phyloP scores from a whole-genome alignment of 2,329 filamentous ascomycete genomes.

The Colletotrichum theobromicola region DNA sequence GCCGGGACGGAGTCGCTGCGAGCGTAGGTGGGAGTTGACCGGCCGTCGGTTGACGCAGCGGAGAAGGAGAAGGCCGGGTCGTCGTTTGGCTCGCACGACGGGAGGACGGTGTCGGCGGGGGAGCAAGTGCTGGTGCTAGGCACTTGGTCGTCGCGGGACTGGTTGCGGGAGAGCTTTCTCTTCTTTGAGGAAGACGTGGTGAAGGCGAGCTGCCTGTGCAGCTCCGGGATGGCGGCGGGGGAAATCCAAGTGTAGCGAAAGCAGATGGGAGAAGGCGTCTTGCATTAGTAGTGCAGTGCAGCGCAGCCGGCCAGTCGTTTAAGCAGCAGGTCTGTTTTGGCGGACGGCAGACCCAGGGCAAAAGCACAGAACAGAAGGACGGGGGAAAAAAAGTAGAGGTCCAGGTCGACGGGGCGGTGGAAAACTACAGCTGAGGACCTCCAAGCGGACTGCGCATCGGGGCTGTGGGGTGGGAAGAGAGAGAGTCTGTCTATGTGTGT shows the following conservation, averaged over 20 bases:
- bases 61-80: slow-evolving; percentile 58
- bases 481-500: neutral
- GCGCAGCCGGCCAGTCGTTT: neutral
- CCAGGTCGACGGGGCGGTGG: slow-evolving; percentile 9
- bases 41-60: slow-evolving; percentile 34
- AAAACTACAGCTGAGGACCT: slow-evolving; percentile 9
- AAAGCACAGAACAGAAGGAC: neutral
- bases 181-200: slow-evolving; percentile 78
- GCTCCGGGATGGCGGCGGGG: slow-evolving; percentile 46
- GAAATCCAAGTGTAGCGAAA: neutral
- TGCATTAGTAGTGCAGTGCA: slow-evolving; percentile 15
- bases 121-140: slow-evolving; percentile 36
- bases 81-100: slow-evolving; percentile 58
- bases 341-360: neutral
- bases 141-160: slow-evolving; percentile 46
- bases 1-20: slow-evolving; percentile 41
- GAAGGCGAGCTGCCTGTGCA: slow-evolving; percentile 71
- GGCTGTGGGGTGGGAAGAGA: slow-evolving; percentile 14
- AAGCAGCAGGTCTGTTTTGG: neutral
- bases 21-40: slow-evolving; percentile 28
- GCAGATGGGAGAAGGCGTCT: neutral
- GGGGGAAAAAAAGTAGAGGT: neutral
- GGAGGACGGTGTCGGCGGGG: slow-evolving; percentile 51
- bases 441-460: slow-evolving; percentile 13
- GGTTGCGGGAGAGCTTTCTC: slow-evolving; percentile 64